Conservation (phyloP, 2,329 filamentous ascomycete genomes). For the Lasiodiplodia gonubiensis region DNA sequence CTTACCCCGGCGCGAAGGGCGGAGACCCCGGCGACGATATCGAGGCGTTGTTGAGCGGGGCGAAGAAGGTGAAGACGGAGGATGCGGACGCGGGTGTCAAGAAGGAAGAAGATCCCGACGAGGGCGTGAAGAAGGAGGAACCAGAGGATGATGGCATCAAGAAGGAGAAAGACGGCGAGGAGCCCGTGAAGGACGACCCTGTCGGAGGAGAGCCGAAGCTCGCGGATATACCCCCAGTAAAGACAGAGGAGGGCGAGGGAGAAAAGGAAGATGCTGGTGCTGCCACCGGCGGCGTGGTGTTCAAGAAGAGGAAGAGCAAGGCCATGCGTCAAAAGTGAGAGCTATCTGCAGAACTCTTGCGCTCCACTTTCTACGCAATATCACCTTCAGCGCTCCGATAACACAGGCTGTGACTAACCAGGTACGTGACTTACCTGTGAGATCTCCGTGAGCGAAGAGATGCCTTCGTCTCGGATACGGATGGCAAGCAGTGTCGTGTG, state of each 20-base stretch:
- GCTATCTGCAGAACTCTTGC: neutral
- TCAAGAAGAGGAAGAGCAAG: conserved; percentile 80
- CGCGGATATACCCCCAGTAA: conserved; percentile 30
- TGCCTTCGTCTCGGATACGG: too few species aligned
- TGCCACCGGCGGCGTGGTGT: conserved; percentile 61
- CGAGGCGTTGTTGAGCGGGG: conserved; percentile 61
- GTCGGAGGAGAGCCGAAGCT: conserved; percentile 35
- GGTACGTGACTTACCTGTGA: too few species aligned
- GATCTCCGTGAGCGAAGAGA: too few species aligned
- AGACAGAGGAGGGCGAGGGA: conserved; percentile 31
- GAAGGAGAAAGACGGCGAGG: conserved; percentile 49
- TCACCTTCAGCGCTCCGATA: neutral
- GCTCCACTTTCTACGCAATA: neutral
- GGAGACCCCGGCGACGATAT: conserved; percentile 62
- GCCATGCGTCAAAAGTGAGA: conserved; percentile 65
- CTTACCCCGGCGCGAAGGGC: conserved; percentile 51
- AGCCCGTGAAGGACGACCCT: conserved; percentile 31
- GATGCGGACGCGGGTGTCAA: conserved; percentile 35
- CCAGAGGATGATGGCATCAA: conserved; percentile 43
- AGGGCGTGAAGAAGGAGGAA: conserved; percentile 35
- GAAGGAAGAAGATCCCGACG: conserved; percentile 39
- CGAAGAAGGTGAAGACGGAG: conserved; percentile 37
- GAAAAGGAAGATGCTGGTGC: conserved; percentile 35
- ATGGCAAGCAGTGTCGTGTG: too few species aligned
- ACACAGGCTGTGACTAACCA: neutral